Evolutionary conservation across 352 stramenopile genomes (phyloP), one percentile per base, ranked within the genome.

Genomic region (Pseudoperonospora humuli): DNA sequence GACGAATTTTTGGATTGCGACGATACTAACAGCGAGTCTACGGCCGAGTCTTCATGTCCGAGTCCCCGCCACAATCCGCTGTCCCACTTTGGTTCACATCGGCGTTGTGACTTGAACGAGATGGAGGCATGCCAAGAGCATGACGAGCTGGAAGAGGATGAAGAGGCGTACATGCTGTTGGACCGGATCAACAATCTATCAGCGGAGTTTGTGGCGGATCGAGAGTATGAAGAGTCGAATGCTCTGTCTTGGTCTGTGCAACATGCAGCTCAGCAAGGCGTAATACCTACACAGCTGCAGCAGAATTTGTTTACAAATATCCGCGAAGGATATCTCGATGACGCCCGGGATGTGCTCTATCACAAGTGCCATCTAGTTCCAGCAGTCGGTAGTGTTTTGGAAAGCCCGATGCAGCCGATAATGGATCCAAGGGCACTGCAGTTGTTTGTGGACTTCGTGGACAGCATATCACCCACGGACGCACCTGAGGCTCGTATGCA

Each of bases 301-400:
- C 75, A 86, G 39, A 86, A 83, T 33, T 35, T 90, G 42, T 45
- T 75, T 4, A 15, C 64, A 2, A 85, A 70, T 27, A 85, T 90
- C 35, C 65, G 71, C 15, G 53, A 67, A 5, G 75, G 75, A 5
- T 57, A 64, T 14, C 60, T 80, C 19, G 75, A 87, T 28, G 74
- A 91, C 54, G 76, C 67, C 0, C 67, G 75, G 4, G 79, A 91
- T 34, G 75, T 91, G n/a, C 36, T 91, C 45, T 88, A 91, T 46
- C 75, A 86, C 57, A 86, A 87, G 19, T 86, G 67, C 20, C 76
- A 91, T 44, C 39, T 88, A 20, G 60, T 84, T 2, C 76, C 79
- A n/a, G 75, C 79, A 1, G 79, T 91, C 7, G 70, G 69, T 3
- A 79, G 71, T 32, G 62, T 86, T 10, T 24, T 80, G 6, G 75